Conservation (phyloP, 495 filamentous ascomycete species). For the Viridothelium virens region DNA sequence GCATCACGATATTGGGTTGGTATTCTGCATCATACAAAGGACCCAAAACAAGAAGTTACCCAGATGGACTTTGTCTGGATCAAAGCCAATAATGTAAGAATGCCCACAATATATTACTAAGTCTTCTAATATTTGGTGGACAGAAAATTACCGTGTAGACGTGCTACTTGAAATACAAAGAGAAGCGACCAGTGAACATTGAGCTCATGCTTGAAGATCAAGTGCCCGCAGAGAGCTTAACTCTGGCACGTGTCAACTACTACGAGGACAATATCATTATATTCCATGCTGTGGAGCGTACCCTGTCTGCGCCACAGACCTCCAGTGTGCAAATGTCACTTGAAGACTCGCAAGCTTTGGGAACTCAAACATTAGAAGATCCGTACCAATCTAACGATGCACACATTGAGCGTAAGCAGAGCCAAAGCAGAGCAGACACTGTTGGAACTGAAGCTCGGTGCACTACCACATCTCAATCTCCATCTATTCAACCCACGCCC, state of each 20-base stretch:
- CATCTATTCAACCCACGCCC: no score
- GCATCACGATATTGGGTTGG: constrained; percentile 23
- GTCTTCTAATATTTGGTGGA: background rate
- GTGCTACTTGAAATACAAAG: constrained; percentile 26
- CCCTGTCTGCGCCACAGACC: background rate
- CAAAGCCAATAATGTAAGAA: constrained; percentile 31
- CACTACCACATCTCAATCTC: no score
- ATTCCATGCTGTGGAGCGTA: constrained; percentile 27
- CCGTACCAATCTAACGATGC: no score
- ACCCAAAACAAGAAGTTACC: constrained; percentile 17
- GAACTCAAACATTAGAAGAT: no score
- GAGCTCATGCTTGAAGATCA: constrained; percentile 14
- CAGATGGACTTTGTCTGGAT: constrained; percentile 36
- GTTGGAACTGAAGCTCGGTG: no score
- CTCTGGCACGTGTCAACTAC: constrained; percentile 24
- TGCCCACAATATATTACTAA: background rate
- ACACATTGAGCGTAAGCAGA: no score
- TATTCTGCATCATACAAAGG: constrained; percentile 18
- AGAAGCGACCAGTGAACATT: constrained; percentile 19
- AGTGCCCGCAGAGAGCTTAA: constrained; percentile 7
- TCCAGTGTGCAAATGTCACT: background rate
- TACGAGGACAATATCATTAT: constrained; percentile 31
- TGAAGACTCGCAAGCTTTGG: no score
- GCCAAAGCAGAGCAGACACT: no score
- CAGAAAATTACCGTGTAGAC: constrained; percentile 34